Evolutionary conservation across 73 alveolate genomes (phyloP), one percentile per base, ranked within the genome.

Genomic region (Uronychia setigera): DNA sequence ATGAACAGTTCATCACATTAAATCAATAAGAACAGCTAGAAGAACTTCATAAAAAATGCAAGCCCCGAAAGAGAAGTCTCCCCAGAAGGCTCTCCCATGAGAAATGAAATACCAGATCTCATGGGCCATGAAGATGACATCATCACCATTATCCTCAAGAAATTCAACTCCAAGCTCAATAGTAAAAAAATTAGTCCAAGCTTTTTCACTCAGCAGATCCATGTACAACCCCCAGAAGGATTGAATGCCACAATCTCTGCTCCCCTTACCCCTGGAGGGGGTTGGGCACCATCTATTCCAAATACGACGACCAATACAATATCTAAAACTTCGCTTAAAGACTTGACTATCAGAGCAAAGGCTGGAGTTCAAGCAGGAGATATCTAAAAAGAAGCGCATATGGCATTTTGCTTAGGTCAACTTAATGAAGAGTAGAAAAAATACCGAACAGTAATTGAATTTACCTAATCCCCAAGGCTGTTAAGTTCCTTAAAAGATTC

Each of bases 261-360:
- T 31, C 99, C 99, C 0, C 93, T 98, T 29, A 97, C 99, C 80
- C 99, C 99, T 82, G 98, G 99, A 31, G 94, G 96, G 59, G 99
- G 99, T 30, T 98, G 99, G 97, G 99, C 99, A 29, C 99, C 99
- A 35, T 97, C 99, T n/a, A 95, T 98, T 35, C 99, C 99, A 27
- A 86, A 96, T 14, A 92, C 92, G 1, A 90, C 81, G n/a, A 86
- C 85, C 31, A 97, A 96, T 87, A 25, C 67, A 46, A 89, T 95
- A 58, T 88, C 77, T 90, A 97, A 84, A 86, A 84, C 90, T 83
- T 90, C 95, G 85, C 90, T 98, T 60, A 93, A 98, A 90, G 99
- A 98, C 87, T 87, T 98, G 88, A 87, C 94, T 46, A 97, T 97
- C 77, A 93, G 99, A 87, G 99, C 99, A 0, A 97, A 97, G 87